Base-by-base conservation (phyloP, 2,329 filamentous ascomycete genomes). In the Microcyclosporella mali region DNA sequence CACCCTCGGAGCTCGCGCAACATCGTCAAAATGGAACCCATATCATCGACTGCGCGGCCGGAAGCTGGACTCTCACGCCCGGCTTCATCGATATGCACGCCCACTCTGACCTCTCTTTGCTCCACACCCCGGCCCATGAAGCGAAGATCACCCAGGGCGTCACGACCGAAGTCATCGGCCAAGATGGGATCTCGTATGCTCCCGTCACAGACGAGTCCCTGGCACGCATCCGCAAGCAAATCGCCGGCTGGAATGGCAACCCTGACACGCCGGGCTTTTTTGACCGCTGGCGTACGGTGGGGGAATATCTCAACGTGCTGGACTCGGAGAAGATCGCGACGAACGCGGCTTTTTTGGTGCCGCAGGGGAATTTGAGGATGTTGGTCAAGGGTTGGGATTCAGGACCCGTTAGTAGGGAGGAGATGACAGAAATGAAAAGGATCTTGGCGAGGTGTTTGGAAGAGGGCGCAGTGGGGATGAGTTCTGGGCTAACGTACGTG, bases 31-130 rank as follows among this genome's bases (percentile, higher is more conserved):
- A 27, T 10, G 45, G 31, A 2, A 39, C 43, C 7, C 42, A 41
- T 19, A 38, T 57, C 10, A 45, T 59, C 7, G 56, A 59, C 40
- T 57, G 56, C 41, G 50, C 56, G 21, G 21, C 41, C 29, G 56
- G 56, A 19, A 50, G 43, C 39, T 59, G 50, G 48, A 44, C 40
- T n/a, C 45, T 59, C n/a, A 50, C 41, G 33, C 56, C 56, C 9
- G 56, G 56, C 15, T 59, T 59, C 40, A 59, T 59, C 28, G 56
- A 59, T 38, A 59, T 59, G 56, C 56, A 59, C 34, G 56, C 56
- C n/a, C 56, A 59, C 30, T 56, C 52, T 11, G 56, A 59, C 37
- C 47, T 59, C 9, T 56, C 54, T 4, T 43, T 59, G 3, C 51
- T 59, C 2, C 54, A 58, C 33, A 59, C 54, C 3, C 55, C 54